Evolutionary conservation across 2,329 filamentous ascomycete genomes (phyloP).

Genomic region (Hypoxylon sp.): DNA sequence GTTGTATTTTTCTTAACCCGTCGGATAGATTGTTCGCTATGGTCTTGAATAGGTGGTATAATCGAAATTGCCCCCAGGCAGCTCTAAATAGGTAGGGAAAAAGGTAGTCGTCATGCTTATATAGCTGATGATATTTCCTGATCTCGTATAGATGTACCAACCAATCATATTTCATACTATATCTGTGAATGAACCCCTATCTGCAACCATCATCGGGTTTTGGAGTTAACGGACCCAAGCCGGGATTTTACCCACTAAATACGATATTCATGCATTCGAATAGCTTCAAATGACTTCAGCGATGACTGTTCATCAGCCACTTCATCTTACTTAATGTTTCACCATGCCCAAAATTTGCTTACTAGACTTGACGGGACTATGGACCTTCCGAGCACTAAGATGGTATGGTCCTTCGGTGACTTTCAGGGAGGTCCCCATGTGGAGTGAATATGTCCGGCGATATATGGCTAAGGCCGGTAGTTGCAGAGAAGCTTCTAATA

Average conservation of each 20-base stretch:
- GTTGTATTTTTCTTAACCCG: background rate
- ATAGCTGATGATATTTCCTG: background rate
- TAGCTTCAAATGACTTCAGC: conserved; percentile 19
- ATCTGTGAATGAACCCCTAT: background rate
- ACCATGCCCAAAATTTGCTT: background rate
- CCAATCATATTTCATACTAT: conserved; percentile 9
- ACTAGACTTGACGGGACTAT: background rate
- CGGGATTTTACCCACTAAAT: background rate
- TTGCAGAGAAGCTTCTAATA: conserved; percentile 16
- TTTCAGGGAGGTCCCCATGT: background rate
- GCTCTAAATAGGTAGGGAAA: background rate
- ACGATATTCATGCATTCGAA: background rate
- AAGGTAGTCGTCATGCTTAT: background rate
- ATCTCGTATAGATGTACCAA: background rate
- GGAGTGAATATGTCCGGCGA: conserved; percentile 17
- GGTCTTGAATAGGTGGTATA: background rate
- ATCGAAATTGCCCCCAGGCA: background rate
- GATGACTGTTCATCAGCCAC: background rate
- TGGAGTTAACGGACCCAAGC: conserved; percentile 36
- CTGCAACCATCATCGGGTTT: conserved; percentile 17
- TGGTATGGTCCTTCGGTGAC: background rate
- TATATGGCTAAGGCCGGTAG: conserved; percentile 35
- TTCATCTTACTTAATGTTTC: conserved; percentile 11
- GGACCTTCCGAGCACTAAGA: background rate
- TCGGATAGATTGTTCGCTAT: background rate